Conservation (phyloP, 2,329 filamentous ascomycete genomes). For the Herpotrichia juniperi region DNA sequence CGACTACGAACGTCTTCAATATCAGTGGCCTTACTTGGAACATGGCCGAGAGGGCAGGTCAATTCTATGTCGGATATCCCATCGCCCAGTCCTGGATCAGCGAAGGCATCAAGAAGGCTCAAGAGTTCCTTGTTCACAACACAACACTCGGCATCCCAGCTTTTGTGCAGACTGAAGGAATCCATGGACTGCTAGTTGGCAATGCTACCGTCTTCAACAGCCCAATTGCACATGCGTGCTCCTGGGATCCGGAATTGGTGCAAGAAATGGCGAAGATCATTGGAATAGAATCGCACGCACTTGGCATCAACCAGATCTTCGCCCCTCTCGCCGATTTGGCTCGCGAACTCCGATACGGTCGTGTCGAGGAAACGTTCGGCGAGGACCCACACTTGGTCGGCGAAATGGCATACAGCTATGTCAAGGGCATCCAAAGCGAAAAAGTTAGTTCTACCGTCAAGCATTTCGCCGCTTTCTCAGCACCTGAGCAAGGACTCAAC, state of each 20-base stretch:
- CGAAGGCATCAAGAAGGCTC: slow-evolving; percentile 66
- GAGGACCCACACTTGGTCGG: slow-evolving; percentile 73
- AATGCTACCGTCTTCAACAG: slow-evolving; percentile 83
- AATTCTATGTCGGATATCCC: slow-evolving; percentile 74
- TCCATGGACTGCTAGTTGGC: slow-evolving; percentile 73
- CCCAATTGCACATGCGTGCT: slow-evolving; percentile 73
- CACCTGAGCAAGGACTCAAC: slow-evolving; percentile 75
- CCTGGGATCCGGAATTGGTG: slow-evolving; percentile 70
- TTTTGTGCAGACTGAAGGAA: slow-evolving; percentile 74
- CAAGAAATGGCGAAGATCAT: slow-evolving; percentile 71
- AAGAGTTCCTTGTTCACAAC: slow-evolving; percentile 72
- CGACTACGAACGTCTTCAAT: slow-evolving; percentile 71
- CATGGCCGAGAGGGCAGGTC: slow-evolving; percentile 69
- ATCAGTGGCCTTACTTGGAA: slow-evolving; percentile 69
- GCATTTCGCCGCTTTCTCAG: slow-evolving; percentile 73
- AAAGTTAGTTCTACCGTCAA: slow-evolving; percentile 76
- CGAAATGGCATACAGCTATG: slow-evolving; percentile 68
- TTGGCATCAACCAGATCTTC: slow-evolving; percentile 77
- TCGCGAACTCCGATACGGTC: slow-evolving; percentile 72
- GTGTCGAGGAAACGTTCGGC: slow-evolving; percentile 75
- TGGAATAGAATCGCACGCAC: slow-evolving; percentile 67
- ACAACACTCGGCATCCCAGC: slow-evolving; percentile 73
- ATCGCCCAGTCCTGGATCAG: slow-evolving; percentile 68
- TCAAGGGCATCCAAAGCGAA: slow-evolving; percentile 66
- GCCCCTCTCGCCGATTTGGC: slow-evolving; percentile 74